Base-by-base conservation (phyloP, 768 basidiomycete species). In the Auricularia sp. region DNA sequence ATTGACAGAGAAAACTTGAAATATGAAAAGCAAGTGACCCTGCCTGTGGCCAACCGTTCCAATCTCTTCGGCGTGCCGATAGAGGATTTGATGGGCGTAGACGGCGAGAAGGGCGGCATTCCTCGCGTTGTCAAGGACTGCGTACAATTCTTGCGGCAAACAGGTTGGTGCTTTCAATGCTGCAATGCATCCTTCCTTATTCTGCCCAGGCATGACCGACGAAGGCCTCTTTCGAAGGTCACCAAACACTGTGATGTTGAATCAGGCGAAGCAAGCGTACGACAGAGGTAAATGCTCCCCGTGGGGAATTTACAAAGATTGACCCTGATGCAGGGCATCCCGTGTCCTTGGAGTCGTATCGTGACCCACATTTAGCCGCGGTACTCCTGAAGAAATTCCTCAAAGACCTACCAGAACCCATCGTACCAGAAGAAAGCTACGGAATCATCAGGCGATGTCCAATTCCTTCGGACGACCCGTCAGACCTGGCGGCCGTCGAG, bases 371-470 rank as follows among this genome's bases (percentile, higher is more conserved):
- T 73, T 80, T 94, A 1, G 89, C 90, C 3, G 90, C 92, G 8
- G 92, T 93, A 1, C 78, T 94, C 42, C 75, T 94, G 63, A 93
- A 94, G 77, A 92, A 91, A 71, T 93, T 88, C 71, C 75, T 94
- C 33, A 83, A 90, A 43, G 90, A 92, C 72, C 77, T 94, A 1
- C 90, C 90, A 1, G 80, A 84, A 61, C 88, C 92, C 3, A 75
- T 90, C n/a, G 90, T 94, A 68, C 83, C 87, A 0, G 90, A 91
- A 73, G 72, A 71, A 4, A 72, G 87, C 14, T 93, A 92, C 72
- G 79, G 84, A 5, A 62, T 78, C 42, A 84, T 93, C 47, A 81
- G 80, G 43, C 80, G 81, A 64, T 94, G 92, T 74, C 92, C 92
- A 6, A 65, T 72, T 23, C 77, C 84, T 33, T 79, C 81, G 8